Conservation (phyloP, 495 filamentous ascomycete genomes). For the Thermothielavioides terrestris region DNA sequence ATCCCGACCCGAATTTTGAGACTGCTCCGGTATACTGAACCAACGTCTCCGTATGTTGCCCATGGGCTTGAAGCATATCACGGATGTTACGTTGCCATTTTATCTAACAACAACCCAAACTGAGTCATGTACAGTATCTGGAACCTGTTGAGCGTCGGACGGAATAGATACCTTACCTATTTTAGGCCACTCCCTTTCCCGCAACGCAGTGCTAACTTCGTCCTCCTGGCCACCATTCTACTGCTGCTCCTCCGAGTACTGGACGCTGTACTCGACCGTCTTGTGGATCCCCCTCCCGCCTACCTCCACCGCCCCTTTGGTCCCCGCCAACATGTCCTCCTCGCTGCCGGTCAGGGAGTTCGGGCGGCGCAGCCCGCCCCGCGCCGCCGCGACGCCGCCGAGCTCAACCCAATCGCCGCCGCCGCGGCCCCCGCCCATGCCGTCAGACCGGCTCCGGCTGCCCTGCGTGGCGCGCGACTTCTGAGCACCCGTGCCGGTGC, state of each 20-base stretch:
- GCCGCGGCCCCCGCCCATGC: background rate
- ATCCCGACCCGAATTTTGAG: too few relatives aligned
- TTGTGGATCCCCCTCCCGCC: background rate
- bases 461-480: background rate
- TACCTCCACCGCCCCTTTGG: background rate
- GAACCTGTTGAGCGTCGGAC: too few relatives aligned
- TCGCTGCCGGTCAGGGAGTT: background rate
- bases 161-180: too few relatives aligned
- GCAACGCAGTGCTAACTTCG: background rate
- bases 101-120: too few relatives aligned
- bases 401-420: constrained; percentile 1
- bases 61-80: too few relatives aligned
- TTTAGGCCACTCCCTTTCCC: too few relatives aligned
- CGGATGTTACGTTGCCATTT: too few relatives aligned
- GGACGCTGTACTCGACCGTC: background rate
- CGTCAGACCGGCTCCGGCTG: background rate
- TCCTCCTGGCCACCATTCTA: background rate
- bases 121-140: too few relatives aligned
- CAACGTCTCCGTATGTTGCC: too few relatives aligned
- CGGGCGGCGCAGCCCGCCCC: background rate
- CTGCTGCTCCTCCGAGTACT: background rate
- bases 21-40: too few relatives aligned
- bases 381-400: background rate
- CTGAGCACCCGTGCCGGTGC: too few relatives aligned
- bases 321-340: background rate